phyloP scores from a whole-genome alignment of 495 filamentous ascomycete species.

The Melanomma pulvis-pyrius region DNA sequence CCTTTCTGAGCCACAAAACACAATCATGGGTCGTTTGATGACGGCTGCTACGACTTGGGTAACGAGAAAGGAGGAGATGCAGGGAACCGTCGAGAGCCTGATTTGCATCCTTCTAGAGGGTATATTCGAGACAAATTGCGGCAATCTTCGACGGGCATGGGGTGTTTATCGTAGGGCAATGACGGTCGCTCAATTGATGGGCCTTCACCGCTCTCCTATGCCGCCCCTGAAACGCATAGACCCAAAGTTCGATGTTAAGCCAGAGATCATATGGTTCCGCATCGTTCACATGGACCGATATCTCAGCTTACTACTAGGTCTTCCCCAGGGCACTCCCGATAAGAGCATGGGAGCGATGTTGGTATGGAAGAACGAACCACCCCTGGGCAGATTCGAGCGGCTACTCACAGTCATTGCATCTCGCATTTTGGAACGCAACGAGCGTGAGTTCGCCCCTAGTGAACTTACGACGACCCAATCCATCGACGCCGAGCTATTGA shows the following conservation, averaged over 20 bases:
- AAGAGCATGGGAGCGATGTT: conserved; percentile 26
- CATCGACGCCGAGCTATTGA: conserved; percentile 22
- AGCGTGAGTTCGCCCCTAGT: background rate
- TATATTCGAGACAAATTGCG: too few relatives aligned
- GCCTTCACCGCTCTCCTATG: conserved; percentile 12
- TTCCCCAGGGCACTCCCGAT: conserved; percentile 40
- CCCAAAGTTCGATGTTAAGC: background rate
- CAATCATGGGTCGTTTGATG: too few relatives aligned
- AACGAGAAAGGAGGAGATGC: too few relatives aligned
- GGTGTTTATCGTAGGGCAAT: conserved; percentile 13
- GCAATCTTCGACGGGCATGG: too few relatives aligned
- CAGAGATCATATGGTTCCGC: conserved; percentile 44
- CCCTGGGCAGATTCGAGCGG: conserved; percentile 38
- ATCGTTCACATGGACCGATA: conserved; percentile 44
- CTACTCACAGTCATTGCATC: conserved; percentile 24
- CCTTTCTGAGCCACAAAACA: too few relatives aligned
- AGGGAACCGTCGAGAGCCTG: too few relatives aligned
- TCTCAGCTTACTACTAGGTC: conserved; percentile 45
- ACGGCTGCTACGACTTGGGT: too few relatives aligned
- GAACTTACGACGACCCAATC: conserved; percentile 12
- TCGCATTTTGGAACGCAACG: conserved; percentile 24
- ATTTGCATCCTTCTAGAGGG: too few relatives aligned
- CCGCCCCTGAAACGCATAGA: conserved; percentile 4
- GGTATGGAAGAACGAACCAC: background rate
- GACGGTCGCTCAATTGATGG: conserved; percentile 23